Evolutionary conservation across 371 early-diverging fungal species (phyloP).

Genomic region (Neoconidiobolus thromboides): DNA sequence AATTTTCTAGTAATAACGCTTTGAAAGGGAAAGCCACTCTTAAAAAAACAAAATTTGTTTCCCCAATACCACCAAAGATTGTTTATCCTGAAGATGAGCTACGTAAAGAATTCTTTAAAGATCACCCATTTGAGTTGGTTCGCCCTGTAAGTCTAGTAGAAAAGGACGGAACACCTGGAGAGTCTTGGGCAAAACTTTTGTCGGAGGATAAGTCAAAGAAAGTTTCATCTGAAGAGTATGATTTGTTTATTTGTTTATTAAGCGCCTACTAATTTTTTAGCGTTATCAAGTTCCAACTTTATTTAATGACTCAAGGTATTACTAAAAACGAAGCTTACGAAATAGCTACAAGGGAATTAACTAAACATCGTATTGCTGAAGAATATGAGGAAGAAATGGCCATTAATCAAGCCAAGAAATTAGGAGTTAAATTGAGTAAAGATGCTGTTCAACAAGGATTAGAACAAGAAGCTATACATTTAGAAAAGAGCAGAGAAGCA

Average conservation of each 20-base stretch:
- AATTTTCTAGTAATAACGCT: background rate
- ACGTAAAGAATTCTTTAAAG: conserved; percentile 59
- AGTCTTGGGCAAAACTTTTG: background rate
- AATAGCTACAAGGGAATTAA: conserved; percentile 21
- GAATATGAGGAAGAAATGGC: background rate
- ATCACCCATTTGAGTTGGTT: conserved; percentile 72
- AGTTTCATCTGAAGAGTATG: background rate
- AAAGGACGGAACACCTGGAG: conserved; percentile 16
- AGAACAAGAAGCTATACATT: background rate
- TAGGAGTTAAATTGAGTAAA: background rate
- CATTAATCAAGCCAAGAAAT: background rate
- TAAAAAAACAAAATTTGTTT: background rate
- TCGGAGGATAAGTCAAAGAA: background rate
- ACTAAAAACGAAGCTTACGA: conserved; percentile 53
- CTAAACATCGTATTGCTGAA: background rate
- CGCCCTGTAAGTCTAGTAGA: conserved; percentile 46
- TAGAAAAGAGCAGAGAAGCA: background rate
- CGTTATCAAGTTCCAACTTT: conserved; percentile 56
- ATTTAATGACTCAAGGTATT: conserved; percentile 43
- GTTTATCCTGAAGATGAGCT: conserved; percentile 76
- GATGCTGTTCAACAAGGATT: background rate
- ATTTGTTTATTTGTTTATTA: background rate
- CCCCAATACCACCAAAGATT: conserved; percentile 31
- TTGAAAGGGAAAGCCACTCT: background rate
- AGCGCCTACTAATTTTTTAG: conserved; percentile 12